Percentiles rank a stretch among this genome's conserved stretches.
Conservation (phyloP, 208 protist genomes). For the Porcisia hertigi region DNA sequence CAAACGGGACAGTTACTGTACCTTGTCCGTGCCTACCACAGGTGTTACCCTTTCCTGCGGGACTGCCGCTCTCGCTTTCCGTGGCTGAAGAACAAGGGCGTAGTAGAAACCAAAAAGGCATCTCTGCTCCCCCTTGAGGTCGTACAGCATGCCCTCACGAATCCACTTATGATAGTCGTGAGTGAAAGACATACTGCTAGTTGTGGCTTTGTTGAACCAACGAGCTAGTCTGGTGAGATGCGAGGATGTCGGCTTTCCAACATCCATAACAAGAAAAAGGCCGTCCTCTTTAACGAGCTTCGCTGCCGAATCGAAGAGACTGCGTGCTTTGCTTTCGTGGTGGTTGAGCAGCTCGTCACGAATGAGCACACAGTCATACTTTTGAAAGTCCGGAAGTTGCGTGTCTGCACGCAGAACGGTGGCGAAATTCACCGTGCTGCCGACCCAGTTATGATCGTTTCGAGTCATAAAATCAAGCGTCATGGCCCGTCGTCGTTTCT, state of each 20-base stretch:
- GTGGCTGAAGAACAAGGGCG: constrained; percentile 43
- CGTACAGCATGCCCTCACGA: constrained; percentile 63
- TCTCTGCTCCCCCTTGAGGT: constrained; percentile 52
- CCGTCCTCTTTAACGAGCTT: constrained; percentile 58
- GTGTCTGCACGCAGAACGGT: constrained; percentile 47
- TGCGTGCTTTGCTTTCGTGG: constrained; percentile 38
- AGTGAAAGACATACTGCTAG: constrained; percentile 73
- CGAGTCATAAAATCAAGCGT: constrained; percentile 83
- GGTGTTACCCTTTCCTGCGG: neutral
- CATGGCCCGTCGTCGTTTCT: constrained; percentile 70
- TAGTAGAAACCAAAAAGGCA: constrained; percentile 78
- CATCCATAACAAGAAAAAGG: constrained; percentile 78
- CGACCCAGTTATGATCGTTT: constrained; percentile 87
- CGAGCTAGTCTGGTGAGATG: constrained; percentile 35
- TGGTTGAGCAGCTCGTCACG: constrained; percentile 80
- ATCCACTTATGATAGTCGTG: constrained; percentile 85
- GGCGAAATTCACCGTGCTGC: constrained; percentile 76
- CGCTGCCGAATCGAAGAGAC: constrained; percentile 58
- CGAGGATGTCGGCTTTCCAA: constrained; percentile 54
- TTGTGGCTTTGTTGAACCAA: constrained; percentile 58
- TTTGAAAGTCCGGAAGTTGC: constrained; percentile 43
- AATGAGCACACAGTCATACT: constrained; percentile 80
- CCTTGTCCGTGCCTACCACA: neutral
- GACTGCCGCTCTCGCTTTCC: neutral
- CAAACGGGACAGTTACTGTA: neutral